phyloP scores from a whole-genome alignment of 805 yeast species.

The Wickerhamomyces hampshirensis region DNA sequence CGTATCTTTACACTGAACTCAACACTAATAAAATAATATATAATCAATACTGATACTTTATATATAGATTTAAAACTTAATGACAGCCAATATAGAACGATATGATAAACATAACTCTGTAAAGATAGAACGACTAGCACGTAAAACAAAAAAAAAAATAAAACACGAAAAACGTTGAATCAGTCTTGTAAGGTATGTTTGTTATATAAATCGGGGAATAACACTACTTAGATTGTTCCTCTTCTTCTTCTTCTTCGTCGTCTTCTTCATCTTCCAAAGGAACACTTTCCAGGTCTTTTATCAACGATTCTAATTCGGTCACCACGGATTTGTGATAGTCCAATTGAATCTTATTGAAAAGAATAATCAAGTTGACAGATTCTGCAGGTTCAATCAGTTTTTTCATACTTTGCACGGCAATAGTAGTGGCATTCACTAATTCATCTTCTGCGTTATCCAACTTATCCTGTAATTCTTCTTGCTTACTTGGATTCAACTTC shows the following conservation, averaged over 20 bases:
- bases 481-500: slow-evolving; percentile 24
- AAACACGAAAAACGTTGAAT: too few species aligned
- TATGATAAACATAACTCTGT: too few species aligned
- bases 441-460: slow-evolving; percentile 60
- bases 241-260: slow-evolving; percentile 28
- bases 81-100: too few species aligned
- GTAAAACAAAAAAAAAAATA: too few species aligned
- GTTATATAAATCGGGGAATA: too few species aligned
- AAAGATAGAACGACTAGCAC: too few species aligned
- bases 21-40: background rate
- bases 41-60: too few species aligned
- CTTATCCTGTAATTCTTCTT: slow-evolving; percentile 32
- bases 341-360: slow-evolving; percentile 66
- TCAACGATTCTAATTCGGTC: slow-evolving; percentile 39
- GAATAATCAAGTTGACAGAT: slow-evolving; percentile 54
- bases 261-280: slow-evolving; percentile 41
- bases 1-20: slow-evolving; percentile 18
- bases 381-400: slow-evolving; percentile 64
- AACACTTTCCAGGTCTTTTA: slow-evolving; percentile 39
- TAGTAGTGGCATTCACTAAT: slow-evolving; percentile 70
- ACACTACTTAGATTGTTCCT: too few species aligned
- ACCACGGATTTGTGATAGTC: slow-evolving; percentile 55
- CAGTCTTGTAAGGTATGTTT: too few species aligned
- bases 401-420: slow-evolving; percentile 78
- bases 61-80: too few species aligned